Evolutionary conservation across 2,329 filamentous ascomycete species (phyloP), one percentile per base, ranked within the genome.

Genomic region (Aspergillus fischeri): DNA sequence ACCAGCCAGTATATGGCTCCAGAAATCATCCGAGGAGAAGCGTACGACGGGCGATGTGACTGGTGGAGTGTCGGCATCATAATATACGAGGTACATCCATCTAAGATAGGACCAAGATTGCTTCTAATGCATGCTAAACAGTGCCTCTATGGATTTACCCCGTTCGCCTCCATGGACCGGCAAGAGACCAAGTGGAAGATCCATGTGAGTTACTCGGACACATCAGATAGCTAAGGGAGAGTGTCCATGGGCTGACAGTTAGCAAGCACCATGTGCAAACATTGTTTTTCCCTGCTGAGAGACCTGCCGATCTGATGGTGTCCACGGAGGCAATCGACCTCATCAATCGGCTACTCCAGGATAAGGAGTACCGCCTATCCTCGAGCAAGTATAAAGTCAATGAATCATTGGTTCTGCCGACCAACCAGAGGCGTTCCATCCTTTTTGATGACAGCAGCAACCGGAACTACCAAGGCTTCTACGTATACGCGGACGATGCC

Each of bases 1-100:
- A 97, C 94, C 2, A 96, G 92, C 71, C 93, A 97, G 70, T 97
- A 97, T 77, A 97, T 97, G 94, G 93, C 94, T 0, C 93, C 93
- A 1, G 94, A 97, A 77, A 90, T 97, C 20, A 87, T 97, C 57
- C 80, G 83, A 63, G 91, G 92, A 28, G 83, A 91, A 51, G 77
- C 82, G 41, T 97, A 97, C 72, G 94, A 97, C 75, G 93, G 90
- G 29, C 83, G 93, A 68, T 97, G 93, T 75, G 93, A 97, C 75
- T 97, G 84, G 91, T 97, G 90, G 93, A 97, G 92, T 75, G 85
- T 97, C 65, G 93, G 92, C 53, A 86, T 97, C 69, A 97, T 97
- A 69, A 76, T 97, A 56, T 97, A 91, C 68, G 93, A 97, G 74
- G 83, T 83, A 65, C 54, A 70, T 14, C 24, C 62, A 35, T 4